Base-by-base conservation (phyloP, 2,329 filamentous ascomycete genomes). In the Dactylellina haptotyla region DNA sequence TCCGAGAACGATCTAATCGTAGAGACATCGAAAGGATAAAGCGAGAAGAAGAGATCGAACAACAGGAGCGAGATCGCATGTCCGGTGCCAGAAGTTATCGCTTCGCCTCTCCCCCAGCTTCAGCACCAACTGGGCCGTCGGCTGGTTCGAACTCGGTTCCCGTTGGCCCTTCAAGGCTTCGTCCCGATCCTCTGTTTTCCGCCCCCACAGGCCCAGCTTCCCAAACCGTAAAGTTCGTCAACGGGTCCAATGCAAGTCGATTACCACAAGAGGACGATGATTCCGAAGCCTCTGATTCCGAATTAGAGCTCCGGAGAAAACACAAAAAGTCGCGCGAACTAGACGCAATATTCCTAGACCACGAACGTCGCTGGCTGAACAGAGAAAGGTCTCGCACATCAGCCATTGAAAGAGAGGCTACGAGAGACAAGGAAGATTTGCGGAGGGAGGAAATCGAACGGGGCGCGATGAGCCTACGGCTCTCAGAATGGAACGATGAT, bases 11-110 rank as follows among this genome's bases (percentile, higher is more conserved):
- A 18, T 97, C 94, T 77, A 97, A 89, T 71, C 88, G 90, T 74
- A 87, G 94, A 39, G 95, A 99, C 79, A 83, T 96, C 79, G 95
- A 99, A 81, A 90, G 95, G 2, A 83, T 97, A 34, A 89, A 89
- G 79, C 86, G 90, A 46, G 95, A 99, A 81, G 95, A 99, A 80
- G 94, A 98, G 80, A 88, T 97, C 77, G 95, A 98, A 80, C 90
- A 91, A 65, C 85, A 89, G 80, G 93, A 98, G 80, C 87, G 93
- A 45, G 87, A 88, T 76, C 87, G 92, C 14, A 92, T 90, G 78
- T 87, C 87, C 10, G 84, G 85, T 9, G 81, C 84, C 0, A 86
- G 91, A 43, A 82, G 85, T 57, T 91, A 85, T 59, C 86, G 91
- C 54, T 84, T 93, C 43, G 87, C 89, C 18, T 93, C 92, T 0